These are phyloP conservation scores for Leccinum fallax DNA, from an alignment of 1,284 basidiomycete species.

Conservation along the genomic window DNA sequence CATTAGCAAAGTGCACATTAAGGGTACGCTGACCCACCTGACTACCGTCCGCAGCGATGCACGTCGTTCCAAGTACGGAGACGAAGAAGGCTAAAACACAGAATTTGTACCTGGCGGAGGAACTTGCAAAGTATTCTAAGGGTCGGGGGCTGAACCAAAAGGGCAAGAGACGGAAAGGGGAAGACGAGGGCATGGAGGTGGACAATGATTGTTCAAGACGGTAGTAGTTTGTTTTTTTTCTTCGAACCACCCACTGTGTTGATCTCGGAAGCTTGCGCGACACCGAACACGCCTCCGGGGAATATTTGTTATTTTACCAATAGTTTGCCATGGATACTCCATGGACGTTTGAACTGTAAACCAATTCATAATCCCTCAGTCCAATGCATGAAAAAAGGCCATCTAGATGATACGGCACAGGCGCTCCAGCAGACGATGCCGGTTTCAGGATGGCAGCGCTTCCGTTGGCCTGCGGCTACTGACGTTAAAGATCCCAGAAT, in stretches of 20 bases:
- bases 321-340: too few species aligned
- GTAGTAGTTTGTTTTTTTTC: slow-evolving; percentile 18
- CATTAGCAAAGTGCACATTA: not conserved
- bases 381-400: not conserved
- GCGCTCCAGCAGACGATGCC: not conserved
- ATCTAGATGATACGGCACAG: not conserved
- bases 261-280: not conserved
- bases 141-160: slow-evolving; percentile 63
- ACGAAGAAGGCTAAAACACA: slow-evolving; percentile 64
- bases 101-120: slow-evolving; percentile 76
- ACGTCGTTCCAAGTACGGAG: slow-evolving; percentile 64
- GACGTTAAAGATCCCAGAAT: not conserved
- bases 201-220: slow-evolving; percentile 64
- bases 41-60: slow-evolving; percentile 47
- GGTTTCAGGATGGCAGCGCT: not conserved
- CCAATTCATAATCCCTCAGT: not conserved
- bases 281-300: not conserved
- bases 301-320: too few species aligned
- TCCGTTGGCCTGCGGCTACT: not conserved
- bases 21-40: slow-evolving; percentile 7
- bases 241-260: too few species aligned
- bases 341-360: not conserved
- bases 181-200: slow-evolving; percentile 72
- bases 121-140: slow-evolving; percentile 78
- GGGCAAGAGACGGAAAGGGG: slow-evolving; percentile 54